Conservation (phyloP, 345 rosid species). For the Angophora floribunda region DNA sequence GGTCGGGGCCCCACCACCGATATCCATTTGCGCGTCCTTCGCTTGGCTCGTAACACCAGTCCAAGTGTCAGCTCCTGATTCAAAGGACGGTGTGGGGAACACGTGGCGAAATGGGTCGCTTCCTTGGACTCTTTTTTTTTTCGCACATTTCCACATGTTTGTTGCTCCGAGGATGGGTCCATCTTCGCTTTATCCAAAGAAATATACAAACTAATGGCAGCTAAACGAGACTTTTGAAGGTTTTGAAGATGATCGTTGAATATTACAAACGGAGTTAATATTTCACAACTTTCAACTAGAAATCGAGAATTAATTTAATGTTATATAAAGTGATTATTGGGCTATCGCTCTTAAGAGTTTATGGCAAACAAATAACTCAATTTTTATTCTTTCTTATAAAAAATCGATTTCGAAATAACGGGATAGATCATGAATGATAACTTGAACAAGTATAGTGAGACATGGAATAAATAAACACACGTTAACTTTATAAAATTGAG, state of each 20-base stretch:
- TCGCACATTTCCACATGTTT: neutral
- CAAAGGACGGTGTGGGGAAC: neutral
- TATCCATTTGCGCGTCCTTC: neutral
- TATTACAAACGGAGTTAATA: neutral
- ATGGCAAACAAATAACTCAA: fast-evolving
- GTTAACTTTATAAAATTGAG: neutral
- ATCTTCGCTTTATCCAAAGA: neutral
- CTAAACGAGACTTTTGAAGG: neutral
- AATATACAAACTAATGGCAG: neutral
- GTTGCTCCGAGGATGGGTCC: neutral
- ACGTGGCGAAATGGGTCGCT: neutral
- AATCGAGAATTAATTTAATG: fast-evolving
- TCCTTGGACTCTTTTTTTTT: neutral
- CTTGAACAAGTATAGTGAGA: fast-evolving
- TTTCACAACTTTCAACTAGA: neutral
- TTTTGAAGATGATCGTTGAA: neutral
- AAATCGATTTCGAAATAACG: neutral
- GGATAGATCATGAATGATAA: too few relatives aligned
- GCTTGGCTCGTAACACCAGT: neutral
- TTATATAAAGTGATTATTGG: neutral
- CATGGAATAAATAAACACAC: neutral
- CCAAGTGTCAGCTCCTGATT: neutral
- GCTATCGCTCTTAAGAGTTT: neutral
- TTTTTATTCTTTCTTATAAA: fast-evolving
- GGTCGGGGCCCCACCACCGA: neutral